Base-by-base conservation (phyloP, 1,284 basidiomycete genomes). In the Pyrrhoderma noxium region DNA sequence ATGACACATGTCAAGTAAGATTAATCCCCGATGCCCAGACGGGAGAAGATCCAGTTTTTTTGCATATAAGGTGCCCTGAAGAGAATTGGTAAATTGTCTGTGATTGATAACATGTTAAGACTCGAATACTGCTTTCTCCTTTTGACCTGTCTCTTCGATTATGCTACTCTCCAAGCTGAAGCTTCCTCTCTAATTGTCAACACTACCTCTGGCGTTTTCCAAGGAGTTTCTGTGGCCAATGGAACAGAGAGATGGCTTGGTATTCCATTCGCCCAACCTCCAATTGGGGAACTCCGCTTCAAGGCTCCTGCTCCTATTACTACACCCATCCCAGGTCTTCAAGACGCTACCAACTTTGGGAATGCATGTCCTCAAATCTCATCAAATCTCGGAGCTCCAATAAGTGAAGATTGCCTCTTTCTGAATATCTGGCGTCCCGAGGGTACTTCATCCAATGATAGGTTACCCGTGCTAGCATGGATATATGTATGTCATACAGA, bases 191-290 rank as follows among this genome's bases (percentile, higher is more conserved):
- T 31, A 5, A 11, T 56, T 23, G 50, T 55, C 3, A 35, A 45
- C 31, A 54, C 56, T 16, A 49, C 36, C 9, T 51, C 56, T 13
- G 57, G 57, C 9, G 36, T 52, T 3, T 59, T 59, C 36, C 56
- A 55, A 40, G 57, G 57, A 16, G 16, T 48, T 3, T 38, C 31
- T 13, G 65, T 67, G 11, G 43, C 60, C 0, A 72, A 72, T 53
- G 72, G 70, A 9, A 73, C 72, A 3, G 76, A 80, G 7, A 56
- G 57, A 14, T 81, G 76, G 73, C 68, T 84, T 2, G 83, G 83
- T 1, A 77, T 89, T 42, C 85, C 81, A 0, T 89, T 76, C 56
- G 83, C 80, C 14, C 65, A 77, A 54, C 72, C 82, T 19, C 85
- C 81, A 0, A 58, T 75, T 3, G 78, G 78, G 0, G 25, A 56